Base-by-base conservation (phyloP, 2,329 filamentous ascomycete genomes). In the Hypomyces rosellus region DNA sequence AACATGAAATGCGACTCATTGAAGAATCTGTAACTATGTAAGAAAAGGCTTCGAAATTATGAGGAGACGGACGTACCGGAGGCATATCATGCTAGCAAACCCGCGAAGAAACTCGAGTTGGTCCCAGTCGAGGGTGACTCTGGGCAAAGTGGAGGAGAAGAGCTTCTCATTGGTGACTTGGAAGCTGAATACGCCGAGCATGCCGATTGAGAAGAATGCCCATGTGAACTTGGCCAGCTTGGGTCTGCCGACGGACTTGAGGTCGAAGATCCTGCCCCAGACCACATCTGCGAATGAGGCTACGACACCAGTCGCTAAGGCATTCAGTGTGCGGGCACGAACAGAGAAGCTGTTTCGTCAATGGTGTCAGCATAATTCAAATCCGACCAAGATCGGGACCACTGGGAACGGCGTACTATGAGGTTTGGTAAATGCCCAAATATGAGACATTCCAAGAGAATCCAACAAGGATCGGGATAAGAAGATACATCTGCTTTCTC, bases 1-100 rank as follows among this genome's bases (percentile, higher is more conserved):
- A 75, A 76, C 63, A 76, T 76, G 55, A 73, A 72, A 40, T 77
- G 70, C 0, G 71, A 73, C 54, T 78, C 75, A 51, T 77, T 76
- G 61, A 77, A 69, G 57, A 77, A 75, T 9, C 62, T 67, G 1
- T 0, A 6, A 1, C 15, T 3, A 7, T 36, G 50, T 58, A 5
- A 59, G 49, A 0, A 8, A 34, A n/a, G 7, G 12, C 2, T 18
- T 8, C n/a, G 34, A 20, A 34, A 20, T 15, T 1, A 15, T 14
- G 2, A 18, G 11, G 25, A 14, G 12, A 12, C 7, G 40, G 9
- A 30, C 60, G 46, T 59, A 74, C 64, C 74, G 62, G 54, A 76
- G 70, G 1, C 77, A 58, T 9, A 78, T 68, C 55, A 76, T 74
- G 11, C 71, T 69, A 0, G 71, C 72, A 40, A 77, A 77, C 0